These are phyloP conservation scores for Talaromyces liani DNA, from an alignment of 495 filamentous ascomycete species.

Conservation along the genomic window DNA sequence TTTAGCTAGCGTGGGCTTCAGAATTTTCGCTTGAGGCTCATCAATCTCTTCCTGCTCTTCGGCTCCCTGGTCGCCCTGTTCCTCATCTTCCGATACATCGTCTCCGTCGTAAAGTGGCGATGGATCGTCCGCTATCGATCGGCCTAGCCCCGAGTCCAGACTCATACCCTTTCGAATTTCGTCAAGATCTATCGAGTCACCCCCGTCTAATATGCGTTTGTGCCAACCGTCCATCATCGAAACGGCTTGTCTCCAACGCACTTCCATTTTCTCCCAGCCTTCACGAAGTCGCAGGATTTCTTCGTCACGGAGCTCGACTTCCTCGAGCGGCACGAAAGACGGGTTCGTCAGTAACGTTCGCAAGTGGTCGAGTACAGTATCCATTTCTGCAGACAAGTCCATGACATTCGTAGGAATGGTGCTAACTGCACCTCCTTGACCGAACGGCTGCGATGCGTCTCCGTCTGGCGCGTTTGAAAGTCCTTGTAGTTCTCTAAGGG, in stretches of 20 bases:
- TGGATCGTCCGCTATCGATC: constrained; percentile 41
- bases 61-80: constrained; percentile 21
- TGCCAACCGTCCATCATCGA: constrained; percentile 91
- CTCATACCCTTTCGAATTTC: constrained; percentile 71
- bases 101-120: constrained; percentile 43
- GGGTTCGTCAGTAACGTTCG: constrained; percentile 83
- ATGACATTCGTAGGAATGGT: constrained; percentile 56
- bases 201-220: constrained; percentile 68
- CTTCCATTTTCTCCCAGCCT: constrained; percentile 88
- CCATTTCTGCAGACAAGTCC: constrained; percentile 63
- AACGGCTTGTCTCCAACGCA: constrained; percentile 81
- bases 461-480: constrained; percentile 48
- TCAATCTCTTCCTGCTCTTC: constrained; percentile 23
- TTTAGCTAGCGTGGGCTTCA: constrained; percentile 18
- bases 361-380: constrained; percentile 68
- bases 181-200: constrained; percentile 73
- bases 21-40: constrained; percentile 4
- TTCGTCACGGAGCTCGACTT: constrained; percentile 83
- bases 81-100: constrained; percentile 36
- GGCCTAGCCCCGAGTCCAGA: constrained; percentile 34
- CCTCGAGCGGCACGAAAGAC: constrained; percentile 92
- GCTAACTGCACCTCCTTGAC: constrained; percentile 24
- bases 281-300: constrained; percentile 75
- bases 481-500: constrained; percentile 72
- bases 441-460: constrained; percentile 22